Percentiles rank a stretch among this genome's conserved stretches.
These are phyloP conservation scores for Aureococcus anophagefferens DNA, from an alignment of 108 stramenopile species.

Conservation along the genomic window DNA sequence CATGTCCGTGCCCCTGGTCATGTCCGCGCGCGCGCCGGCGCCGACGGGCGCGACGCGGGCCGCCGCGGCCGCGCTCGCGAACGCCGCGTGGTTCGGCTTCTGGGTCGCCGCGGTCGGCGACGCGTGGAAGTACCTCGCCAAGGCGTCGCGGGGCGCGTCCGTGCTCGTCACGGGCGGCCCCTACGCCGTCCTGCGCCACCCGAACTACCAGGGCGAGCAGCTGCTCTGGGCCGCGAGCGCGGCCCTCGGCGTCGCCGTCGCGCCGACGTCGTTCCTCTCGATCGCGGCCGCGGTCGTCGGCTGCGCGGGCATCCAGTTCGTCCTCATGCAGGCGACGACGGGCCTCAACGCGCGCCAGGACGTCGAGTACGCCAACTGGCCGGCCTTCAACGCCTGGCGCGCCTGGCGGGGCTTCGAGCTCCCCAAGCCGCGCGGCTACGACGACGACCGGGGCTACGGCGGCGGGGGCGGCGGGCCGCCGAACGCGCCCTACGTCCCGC, in stretches of 20 bases:
- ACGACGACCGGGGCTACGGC: no score
- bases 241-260: neutral
- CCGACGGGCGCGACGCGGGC: neutral
- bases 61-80: neutral
- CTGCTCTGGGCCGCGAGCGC: neutral
- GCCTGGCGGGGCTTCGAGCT: no score
- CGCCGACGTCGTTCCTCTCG: neutral
- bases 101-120: neutral
- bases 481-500: no score
- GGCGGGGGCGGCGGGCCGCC: no score
- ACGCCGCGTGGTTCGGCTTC: neutral
- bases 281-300: neutral
- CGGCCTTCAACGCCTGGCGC: no score
- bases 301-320: neutral
- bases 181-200: neutral
- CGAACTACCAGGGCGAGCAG: constrained; percentile 1
- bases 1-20: neutral
- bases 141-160: neutral
- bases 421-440: no score
- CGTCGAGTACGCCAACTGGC: no score
- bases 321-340: neutral
- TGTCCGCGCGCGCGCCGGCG: neutral
- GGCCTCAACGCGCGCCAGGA: neutral
- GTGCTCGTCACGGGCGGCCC: neutral
- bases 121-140: neutral